Percentiles rank a stretch among this genome's conserved stretches.
phyloP scores from a whole-genome alignment of 2,329 filamentous ascomycete species.

The Fusarium duplospermum region DNA sequence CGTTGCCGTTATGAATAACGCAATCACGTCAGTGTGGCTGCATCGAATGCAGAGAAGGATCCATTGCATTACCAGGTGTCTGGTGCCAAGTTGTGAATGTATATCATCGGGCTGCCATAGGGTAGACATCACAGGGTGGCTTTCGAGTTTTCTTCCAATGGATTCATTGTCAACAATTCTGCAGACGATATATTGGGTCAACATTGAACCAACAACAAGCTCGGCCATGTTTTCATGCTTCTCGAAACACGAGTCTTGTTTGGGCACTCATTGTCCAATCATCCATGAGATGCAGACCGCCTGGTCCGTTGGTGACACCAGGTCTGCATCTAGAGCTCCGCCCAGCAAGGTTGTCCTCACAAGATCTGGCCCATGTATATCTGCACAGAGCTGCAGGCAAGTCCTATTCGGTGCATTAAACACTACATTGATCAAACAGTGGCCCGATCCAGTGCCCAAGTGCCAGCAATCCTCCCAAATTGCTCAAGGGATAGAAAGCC shows the following conservation, averaged over 20 bases:
- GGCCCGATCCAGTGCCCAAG: background rate
- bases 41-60: constrained; percentile 3
- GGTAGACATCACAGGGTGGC: background rate
- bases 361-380: background rate
- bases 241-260: background rate
- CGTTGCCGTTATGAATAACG: background rate
- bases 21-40: constrained; percentile 12
- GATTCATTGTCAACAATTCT: background rate
- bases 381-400: background rate
- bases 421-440: background rate
- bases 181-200: background rate
- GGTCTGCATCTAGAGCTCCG: background rate
- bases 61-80: background rate
- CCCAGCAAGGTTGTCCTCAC: background rate
- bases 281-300: background rate
- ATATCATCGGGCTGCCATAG: background rate
- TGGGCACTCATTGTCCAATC: background rate
- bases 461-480: background rate
- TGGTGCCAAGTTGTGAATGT: background rate
- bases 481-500: background rate
- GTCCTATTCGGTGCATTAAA: background rate
- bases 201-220: background rate
- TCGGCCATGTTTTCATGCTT: background rate
- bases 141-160: background rate
- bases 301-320: background rate